These are phyloP conservation scores for Kokia cookei DNA, from an alignment of 441 rosid species.

Conservation along the genomic window DNA sequence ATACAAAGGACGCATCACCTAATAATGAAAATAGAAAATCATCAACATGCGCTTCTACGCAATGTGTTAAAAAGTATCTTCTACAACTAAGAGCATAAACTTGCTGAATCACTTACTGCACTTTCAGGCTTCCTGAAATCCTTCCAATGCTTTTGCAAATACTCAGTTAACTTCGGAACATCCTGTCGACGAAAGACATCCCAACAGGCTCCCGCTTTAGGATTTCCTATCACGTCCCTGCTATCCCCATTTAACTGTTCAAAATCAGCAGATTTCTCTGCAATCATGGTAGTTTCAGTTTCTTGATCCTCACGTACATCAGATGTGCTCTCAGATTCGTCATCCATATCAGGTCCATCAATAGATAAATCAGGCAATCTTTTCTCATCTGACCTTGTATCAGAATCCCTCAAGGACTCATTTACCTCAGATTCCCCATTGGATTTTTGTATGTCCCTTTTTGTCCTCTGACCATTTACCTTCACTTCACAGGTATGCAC, in stretches of 20 bases:
- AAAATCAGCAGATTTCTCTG: slow-evolving; percentile 17
- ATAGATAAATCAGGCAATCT: slow-evolving; percentile 34
- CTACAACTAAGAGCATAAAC: slow-evolving; percentile 19
- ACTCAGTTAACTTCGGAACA: slow-evolving; percentile 59
- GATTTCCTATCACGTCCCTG: slow-evolving; percentile 21
- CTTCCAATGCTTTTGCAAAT: slow-evolving; percentile 34
- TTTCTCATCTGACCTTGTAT: slow-evolving; percentile 25
- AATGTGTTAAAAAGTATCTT: neutral
- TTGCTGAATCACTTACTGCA: slow-evolving; percentile 38
- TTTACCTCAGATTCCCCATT: slow-evolving; percentile 24
- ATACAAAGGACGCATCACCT: slow-evolving; percentile 58
- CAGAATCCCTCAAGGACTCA: slow-evolving; percentile 25
- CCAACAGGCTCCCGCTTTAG: slow-evolving; percentile 59
- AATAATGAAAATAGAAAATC: slow-evolving; percentile 25
- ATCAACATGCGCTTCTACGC: slow-evolving; percentile 11
- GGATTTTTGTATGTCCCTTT: slow-evolving; percentile 20
- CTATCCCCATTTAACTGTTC: slow-evolving; percentile 12
- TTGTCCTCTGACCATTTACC: slow-evolving; percentile 21
- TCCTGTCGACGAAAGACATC: slow-evolving; percentile 83
- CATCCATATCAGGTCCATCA: slow-evolving; percentile 25
- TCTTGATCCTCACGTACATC: slow-evolving; percentile 28
- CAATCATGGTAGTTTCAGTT: slow-evolving; percentile 20
- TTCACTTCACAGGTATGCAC: slow-evolving; percentile 64
- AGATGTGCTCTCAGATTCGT: slow-evolving; percentile 24
- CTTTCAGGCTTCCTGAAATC: slow-evolving; percentile 35